A percentile compares a stretch with the other conserved stretches of the same genome.
phyloP scores from a whole-genome alignment of 2,329 filamentous ascomycete species.

The Zasmidium angulare region DNA sequence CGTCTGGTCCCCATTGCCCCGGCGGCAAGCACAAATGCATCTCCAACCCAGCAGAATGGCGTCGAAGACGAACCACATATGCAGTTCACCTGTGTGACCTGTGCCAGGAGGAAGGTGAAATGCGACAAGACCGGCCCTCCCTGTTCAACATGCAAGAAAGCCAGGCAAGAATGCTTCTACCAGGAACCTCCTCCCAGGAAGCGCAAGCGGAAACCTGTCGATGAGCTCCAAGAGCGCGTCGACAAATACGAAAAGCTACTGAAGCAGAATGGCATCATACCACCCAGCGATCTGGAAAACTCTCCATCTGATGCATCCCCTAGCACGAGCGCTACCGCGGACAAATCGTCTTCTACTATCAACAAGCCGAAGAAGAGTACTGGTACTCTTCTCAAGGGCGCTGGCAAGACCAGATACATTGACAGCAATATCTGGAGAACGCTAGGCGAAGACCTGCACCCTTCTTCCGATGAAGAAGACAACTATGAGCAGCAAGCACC shows the following conservation, averaged over 20 bases:
- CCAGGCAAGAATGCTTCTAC: constrained; percentile 42
- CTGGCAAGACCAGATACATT: constrained; percentile 45
- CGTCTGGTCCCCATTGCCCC: constrained; percentile 21
- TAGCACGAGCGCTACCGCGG: background rate
- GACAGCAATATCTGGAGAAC: constrained; percentile 37
- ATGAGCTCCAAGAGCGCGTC: constrained; percentile 37
- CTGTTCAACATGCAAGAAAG: constrained; percentile 38
- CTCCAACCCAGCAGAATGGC: constrained; percentile 8
- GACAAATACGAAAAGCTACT: constrained; percentile 44
- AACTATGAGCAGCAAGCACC: constrained; percentile 20
- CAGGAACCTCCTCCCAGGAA: constrained; percentile 41
- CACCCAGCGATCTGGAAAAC: constrained; percentile 5
- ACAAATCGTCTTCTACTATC: background rate
- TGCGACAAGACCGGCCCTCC: constrained; percentile 34
- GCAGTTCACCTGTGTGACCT: constrained; percentile 35
- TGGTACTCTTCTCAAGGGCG: constrained; percentile 29
- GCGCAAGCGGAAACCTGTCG: constrained; percentile 39
- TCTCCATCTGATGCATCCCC: background rate
- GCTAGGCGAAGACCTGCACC: constrained; percentile 30
- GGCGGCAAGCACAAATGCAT: constrained; percentile 5
- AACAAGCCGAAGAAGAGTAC: background rate
- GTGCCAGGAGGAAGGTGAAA: constrained; percentile 41
- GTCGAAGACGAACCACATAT: constrained; percentile 21
- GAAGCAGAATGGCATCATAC: constrained; percentile 36
- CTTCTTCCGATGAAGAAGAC: constrained; percentile 29